Evolutionary conservation across 1,284 basidiomycete species (phyloP).

Genomic region (Cryptococcus neoformans): DNA sequence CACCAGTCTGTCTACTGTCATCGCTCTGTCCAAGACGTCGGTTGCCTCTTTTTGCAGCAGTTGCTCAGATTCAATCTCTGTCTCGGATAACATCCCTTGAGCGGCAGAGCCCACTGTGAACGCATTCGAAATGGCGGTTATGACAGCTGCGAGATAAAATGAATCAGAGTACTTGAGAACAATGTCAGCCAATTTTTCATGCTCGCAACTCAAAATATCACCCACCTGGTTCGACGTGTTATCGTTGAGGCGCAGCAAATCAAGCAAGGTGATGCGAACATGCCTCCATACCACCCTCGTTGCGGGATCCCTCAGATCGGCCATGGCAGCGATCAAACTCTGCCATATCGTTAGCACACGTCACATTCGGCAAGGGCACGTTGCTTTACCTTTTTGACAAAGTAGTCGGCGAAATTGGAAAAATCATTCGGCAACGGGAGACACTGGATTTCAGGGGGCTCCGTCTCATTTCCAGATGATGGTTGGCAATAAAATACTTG

Average conservation of each 20-base stretch:
- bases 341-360: slow-evolving; percentile 8
- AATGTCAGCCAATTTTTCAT: background rate
- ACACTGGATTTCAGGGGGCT: slow-evolving; percentile 77
- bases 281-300: slow-evolving; percentile 61
- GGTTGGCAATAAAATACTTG: slow-evolving; percentile 84
- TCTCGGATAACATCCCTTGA: slow-evolving; percentile 6
- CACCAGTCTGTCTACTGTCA: slow-evolving; percentile 91
- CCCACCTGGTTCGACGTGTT: slow-evolving; percentile 81
- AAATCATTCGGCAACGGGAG: slow-evolving; percentile 94
- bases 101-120: slow-evolving; percentile 27
- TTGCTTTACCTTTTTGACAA: slow-evolving; percentile 76
- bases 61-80: slow-evolving; percentile 20
- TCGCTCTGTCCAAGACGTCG: slow-evolving; percentile 82
- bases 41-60: slow-evolving; percentile 66
- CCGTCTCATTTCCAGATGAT: slow-evolving; percentile 69
- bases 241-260: slow-evolving; percentile 89
- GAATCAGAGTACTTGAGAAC: slow-evolving; percentile 75
- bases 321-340: slow-evolving; percentile 33
- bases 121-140: slow-evolving; percentile 67
- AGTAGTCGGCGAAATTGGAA: slow-evolving; percentile 86
- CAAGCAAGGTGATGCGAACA: slow-evolving; percentile 86
- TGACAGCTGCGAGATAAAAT: slow-evolving; percentile 82
- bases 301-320: slow-evolving; percentile 34
- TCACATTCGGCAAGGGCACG: background rate
- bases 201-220: background rate